These are phyloP conservation scores for Rubroboletus pulcherrimus DNA, from an alignment of 768 basidiomycete genomes.

Conservation along the genomic window DNA sequence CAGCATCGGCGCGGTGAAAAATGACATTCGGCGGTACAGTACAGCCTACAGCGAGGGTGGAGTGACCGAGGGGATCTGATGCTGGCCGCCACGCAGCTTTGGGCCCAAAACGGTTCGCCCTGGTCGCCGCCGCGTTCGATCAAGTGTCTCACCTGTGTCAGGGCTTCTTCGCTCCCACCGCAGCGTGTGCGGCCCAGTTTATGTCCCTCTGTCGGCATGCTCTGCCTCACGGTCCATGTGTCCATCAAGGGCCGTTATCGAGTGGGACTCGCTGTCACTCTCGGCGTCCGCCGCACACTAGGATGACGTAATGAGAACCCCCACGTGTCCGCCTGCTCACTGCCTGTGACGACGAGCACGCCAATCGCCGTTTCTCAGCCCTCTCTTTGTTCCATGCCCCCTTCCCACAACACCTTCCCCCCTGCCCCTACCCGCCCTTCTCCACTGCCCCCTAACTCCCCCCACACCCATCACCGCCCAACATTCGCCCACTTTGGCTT, in stretches of 20 bases:
- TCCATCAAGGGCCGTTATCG: slow-evolving; percentile 7
- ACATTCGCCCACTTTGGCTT: too few species aligned
- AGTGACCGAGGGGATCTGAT: background rate
- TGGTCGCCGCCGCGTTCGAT: slow-evolving; percentile 9
- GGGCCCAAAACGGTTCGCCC: slow-evolving; percentile 7
- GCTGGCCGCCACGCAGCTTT: slow-evolving; percentile 14
- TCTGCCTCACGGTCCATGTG: slow-evolving; percentile 3
- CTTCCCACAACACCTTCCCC: background rate
- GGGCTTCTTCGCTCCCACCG: slow-evolving; percentile 15
- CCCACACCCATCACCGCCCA: background rate
- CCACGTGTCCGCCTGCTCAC: slow-evolving; percentile 9
- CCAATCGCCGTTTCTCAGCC: background rate
- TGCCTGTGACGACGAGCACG: slow-evolving; percentile 23
- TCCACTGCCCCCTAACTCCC: background rate
- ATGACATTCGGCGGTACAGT: background rate
- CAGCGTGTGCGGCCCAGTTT: slow-evolving; percentile 11
- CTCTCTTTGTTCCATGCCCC: background rate
- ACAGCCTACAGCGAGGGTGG: background rate
- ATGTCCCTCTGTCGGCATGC: slow-evolving; percentile 5
- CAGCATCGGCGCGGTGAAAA: background rate
- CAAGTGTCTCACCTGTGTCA: slow-evolving; percentile 4
- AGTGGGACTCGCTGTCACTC: slow-evolving; percentile 12
- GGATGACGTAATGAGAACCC: slow-evolving; percentile 19
- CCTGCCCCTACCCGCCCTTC: background rate
- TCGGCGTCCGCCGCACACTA: background rate